Evolutionary conservation across 208 protist genomes (phyloP).

Genomic region (Borovskyia barvae): DNA sequence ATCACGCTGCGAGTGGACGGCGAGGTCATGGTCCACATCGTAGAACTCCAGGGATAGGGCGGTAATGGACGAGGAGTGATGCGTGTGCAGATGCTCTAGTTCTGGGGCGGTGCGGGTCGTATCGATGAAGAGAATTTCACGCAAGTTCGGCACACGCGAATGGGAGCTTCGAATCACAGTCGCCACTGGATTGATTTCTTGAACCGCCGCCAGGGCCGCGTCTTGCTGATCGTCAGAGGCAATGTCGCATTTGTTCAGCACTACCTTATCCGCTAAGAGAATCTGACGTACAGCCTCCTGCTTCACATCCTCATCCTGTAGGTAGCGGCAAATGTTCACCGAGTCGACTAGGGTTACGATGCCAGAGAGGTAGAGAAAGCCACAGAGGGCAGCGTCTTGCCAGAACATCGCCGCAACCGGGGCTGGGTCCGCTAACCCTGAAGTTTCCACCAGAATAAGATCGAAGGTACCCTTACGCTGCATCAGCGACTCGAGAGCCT

Average conservation of each 20-base stretch:
- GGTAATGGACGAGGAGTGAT: slow-evolving; percentile 54
- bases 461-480: slow-evolving; percentile 85
- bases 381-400: slow-evolving; percentile 89
- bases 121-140: slow-evolving; percentile 76
- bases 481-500: slow-evolving; percentile 85
- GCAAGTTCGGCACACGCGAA: slow-evolving; percentile 61
- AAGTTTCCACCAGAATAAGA: slow-evolving; percentile 89
- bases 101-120: slow-evolving; percentile 51
- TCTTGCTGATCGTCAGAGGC: slow-evolving; percentile 50
- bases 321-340: slow-evolving; percentile 82
- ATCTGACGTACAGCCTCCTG: slow-evolving; percentile 87
- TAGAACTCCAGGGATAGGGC: slow-evolving; percentile 74
- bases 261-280: slow-evolving; percentile 91
- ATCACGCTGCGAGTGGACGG: slow-evolving; percentile 38
- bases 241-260: slow-evolving; percentile 96
- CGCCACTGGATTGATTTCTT: slow-evolving; percentile 67
- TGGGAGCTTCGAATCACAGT: slow-evolving; percentile 49
- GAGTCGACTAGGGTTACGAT: slow-evolving; percentile 90
- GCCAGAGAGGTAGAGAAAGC: slow-evolving; percentile 78
- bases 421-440: slow-evolving; percentile 91
- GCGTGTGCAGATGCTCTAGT: slow-evolving; percentile 62
- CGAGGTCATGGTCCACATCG: slow-evolving; percentile 34
- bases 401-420: slow-evolving; percentile 94
- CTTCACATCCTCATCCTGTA: slow-evolving; percentile 62
- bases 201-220: slow-evolving; percentile 36